Percentiles rank a stretch among this genome's conserved stretches.
phyloP scores from a whole-genome alignment of 1,139 yeast species.

The Hansenula sp. region DNA sequence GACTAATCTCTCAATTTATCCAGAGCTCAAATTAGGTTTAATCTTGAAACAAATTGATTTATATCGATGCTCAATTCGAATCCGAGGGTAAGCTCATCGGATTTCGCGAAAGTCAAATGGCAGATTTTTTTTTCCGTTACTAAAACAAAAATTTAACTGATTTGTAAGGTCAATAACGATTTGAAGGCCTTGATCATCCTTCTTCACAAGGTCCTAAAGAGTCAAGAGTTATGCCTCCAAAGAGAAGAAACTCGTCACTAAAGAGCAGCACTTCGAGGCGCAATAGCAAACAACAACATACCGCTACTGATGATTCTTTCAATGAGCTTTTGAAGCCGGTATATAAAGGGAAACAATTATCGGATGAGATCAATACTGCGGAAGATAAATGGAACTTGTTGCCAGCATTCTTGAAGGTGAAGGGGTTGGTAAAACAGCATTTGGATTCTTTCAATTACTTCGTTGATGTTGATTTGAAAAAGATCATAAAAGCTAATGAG shows the following conservation, averaged over 20 bases:
- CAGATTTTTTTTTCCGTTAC: background rate
- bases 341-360: conserved; percentile 79
- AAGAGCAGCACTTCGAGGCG: conserved; percentile 6
- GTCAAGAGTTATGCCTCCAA: conserved; percentile 14
- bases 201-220: background rate
- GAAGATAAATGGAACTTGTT: conserved; percentile 93
- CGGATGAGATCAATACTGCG: conserved; percentile 88
- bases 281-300: conserved; percentile 9
- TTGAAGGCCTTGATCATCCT: background rate
- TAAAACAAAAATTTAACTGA: background rate
- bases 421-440: conserved; percentile 96
- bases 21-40: too few relatives aligned
- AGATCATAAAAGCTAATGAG: conserved; percentile 89
- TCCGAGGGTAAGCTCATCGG: conserved; percentile 15
- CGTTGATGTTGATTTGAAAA: conserved; percentile 88
- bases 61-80: too few relatives aligned
- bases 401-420: conserved; percentile 93
- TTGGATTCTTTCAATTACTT: conserved; percentile 94
- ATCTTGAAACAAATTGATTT: too few relatives aligned
- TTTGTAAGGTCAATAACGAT: background rate
- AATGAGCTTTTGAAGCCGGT: conserved; percentile 74
- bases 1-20: background rate
- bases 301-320: conserved; percentile 46
- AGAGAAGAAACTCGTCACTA: conserved; percentile 19
- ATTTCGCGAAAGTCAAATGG: background rate